A percentile compares a stretch with the other conserved stretches of the same genome.
These are phyloP conservation scores for Fusarium fujikuroi DNA, from an alignment of 2,329 filamentous ascomycete genomes.

Conservation along the genomic window DNA sequence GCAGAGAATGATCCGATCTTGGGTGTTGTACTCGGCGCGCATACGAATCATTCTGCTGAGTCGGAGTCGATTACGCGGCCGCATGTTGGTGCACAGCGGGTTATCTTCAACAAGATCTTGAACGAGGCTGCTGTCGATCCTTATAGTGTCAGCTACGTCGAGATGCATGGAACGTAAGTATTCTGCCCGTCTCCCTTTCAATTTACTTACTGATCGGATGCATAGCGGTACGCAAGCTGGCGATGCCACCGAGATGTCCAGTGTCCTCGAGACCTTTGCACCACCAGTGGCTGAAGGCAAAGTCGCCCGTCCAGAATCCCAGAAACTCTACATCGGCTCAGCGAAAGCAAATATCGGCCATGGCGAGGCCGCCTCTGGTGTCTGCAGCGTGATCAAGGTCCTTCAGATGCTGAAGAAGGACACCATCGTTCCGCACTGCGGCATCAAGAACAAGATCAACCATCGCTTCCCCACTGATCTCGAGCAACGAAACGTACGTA, in stretches of 20 bases:
- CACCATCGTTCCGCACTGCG: slow-evolving; percentile 62
- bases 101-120: slow-evolving; percentile 72
- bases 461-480: slow-evolving; percentile 56
- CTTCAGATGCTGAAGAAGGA: slow-evolving; percentile 61
- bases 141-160: slow-evolving; percentile 81
- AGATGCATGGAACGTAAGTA: slow-evolving; percentile 76
- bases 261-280: slow-evolving; percentile 70
- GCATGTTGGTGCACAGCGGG: slow-evolving; percentile 70
- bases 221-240: slow-evolving; percentile 69
- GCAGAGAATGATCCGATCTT: slow-evolving; percentile 73
- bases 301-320: slow-evolving; percentile 3
- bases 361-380: slow-evolving; percentile 69
- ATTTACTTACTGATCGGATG: fast-evolving
- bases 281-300: slow-evolving; percentile 33
- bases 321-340: slow-evolving; percentile 65
- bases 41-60: slow-evolving; percentile 78
- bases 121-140: slow-evolving; percentile 80
- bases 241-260: slow-evolving; percentile 84
- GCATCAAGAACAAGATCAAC: slow-evolving; percentile 63
- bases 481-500: slow-evolving; percentile 56
- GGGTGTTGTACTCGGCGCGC: slow-evolving; percentile 69
- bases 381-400: slow-evolving; percentile 64
- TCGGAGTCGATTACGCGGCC: slow-evolving; percentile 78
- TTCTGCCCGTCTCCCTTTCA: fast-evolving
- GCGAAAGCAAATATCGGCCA: slow-evolving; percentile 75